Conservation (phyloP, 2,329 filamentous ascomycete genomes). For the Amylocarpus encephaloides region DNA sequence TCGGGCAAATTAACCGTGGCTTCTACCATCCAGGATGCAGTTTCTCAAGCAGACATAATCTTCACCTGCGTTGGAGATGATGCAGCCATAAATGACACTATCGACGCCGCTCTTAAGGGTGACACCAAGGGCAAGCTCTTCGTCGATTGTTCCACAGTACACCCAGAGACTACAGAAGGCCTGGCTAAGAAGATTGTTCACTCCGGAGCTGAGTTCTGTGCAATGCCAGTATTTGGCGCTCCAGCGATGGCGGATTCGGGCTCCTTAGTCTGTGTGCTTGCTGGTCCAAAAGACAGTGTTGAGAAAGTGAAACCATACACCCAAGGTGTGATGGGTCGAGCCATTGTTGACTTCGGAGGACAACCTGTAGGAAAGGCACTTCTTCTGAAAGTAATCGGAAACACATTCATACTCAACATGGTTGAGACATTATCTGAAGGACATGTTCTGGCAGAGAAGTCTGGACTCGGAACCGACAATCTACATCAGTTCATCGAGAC, state of each 20-base stretch:
- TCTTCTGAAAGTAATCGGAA: constrained; percentile 74
- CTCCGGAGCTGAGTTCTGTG: constrained; percentile 67
- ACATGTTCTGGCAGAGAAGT: constrained; percentile 72
- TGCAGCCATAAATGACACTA: constrained; percentile 57
- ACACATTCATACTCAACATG: constrained; percentile 75
- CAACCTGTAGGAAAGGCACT: constrained; percentile 58
- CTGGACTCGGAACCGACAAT: constrained; percentile 63
- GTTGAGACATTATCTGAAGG: constrained; percentile 70
- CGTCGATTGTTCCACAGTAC: constrained; percentile 81
- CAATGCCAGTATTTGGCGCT: constrained; percentile 64
- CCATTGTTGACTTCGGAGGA: constrained; percentile 63
- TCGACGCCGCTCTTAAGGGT: constrained; percentile 49
- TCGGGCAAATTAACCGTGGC: constrained; percentile 58
- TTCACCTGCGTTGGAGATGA: constrained; percentile 80
- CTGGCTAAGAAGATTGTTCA: constrained; percentile 51
- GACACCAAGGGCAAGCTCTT: constrained; percentile 67
- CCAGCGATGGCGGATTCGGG: constrained; percentile 65
- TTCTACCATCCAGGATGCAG: constrained; percentile 57
- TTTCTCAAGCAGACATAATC: constrained; percentile 66
- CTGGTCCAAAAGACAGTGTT: constrained; percentile 55
- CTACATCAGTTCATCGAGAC: constrained; percentile 65
- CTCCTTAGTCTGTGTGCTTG: constrained; percentile 65
- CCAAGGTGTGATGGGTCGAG: constrained; percentile 63
- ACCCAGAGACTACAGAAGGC: constrained; percentile 70
- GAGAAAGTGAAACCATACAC: constrained; percentile 63